phyloP scores from a whole-genome alignment of 1,139 yeast genomes.

The Kurtzmaniella quercitrusa region DNA sequence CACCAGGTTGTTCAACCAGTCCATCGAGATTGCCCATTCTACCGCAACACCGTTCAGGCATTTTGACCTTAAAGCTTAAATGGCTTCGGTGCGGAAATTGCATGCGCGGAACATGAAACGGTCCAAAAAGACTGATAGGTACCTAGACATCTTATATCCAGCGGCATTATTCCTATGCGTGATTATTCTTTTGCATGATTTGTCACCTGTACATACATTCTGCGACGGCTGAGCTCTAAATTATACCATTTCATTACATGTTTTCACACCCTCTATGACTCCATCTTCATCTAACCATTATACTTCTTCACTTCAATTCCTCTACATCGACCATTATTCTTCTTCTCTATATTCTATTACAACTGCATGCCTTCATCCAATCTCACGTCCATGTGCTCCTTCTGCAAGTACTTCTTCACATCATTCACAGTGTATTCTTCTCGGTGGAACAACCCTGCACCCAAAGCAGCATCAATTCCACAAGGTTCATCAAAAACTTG shows the following conservation, averaged over 20 bases:
- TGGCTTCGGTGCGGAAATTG: not conserved
- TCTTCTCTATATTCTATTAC: conserved; percentile 8
- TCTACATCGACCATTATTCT: not conserved
- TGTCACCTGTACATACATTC: too few relatives aligned
- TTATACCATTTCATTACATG: too few relatives aligned
- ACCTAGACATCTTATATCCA: too few relatives aligned
- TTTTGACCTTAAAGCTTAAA: too few relatives aligned
- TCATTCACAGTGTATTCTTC: conserved; percentile 84
- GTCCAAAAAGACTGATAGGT: too few relatives aligned
- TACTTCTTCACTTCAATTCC: not conserved
- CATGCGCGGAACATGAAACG: not conserved
- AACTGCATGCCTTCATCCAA: conserved; percentile 27
- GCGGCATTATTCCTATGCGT: too few relatives aligned
- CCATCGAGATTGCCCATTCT: too few relatives aligned
- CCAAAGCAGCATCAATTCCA: conserved; percentile 90
- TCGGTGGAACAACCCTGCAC: conserved; percentile 97
- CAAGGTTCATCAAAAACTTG: conserved; percentile 77
- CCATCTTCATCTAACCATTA: not conserved
- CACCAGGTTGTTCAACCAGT: too few relatives aligned
- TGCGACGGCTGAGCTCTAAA: too few relatives aligned
- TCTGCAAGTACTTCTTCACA: conserved; percentile 64
- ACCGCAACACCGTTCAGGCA: too few relatives aligned
- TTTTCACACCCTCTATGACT: too few relatives aligned
- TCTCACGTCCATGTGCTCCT: conserved; percentile 32
- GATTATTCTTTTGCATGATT: too few relatives aligned